phyloP scores from a whole-genome alignment of 306 rosid species.

The Canavalia gladiata region DNA sequence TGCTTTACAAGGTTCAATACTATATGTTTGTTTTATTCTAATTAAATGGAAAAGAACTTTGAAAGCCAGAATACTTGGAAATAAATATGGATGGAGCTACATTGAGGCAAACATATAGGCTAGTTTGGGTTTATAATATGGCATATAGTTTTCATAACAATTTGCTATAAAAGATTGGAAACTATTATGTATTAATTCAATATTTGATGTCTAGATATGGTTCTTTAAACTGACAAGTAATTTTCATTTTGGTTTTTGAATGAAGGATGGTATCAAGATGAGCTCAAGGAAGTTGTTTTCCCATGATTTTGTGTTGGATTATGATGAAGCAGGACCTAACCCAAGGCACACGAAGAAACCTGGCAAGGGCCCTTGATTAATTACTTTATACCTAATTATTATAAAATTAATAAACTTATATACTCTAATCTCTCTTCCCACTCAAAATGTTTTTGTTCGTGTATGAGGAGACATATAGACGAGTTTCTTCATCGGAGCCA shows the following conservation, averaged over 20 bases:
- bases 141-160: slow-evolving; percentile 7
- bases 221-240: slow-evolving; percentile 33
- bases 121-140: slow-evolving; percentile 20
- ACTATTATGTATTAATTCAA: background rate
- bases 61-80: background rate
- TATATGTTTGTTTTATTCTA: background rate
- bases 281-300: slow-evolving; percentile 64
- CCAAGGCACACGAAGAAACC: slow-evolving; percentile 69
- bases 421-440: slow-evolving; percentile 8
- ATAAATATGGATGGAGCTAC: slow-evolving; percentile 38
- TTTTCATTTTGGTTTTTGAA: slow-evolving; percentile 40
- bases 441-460: slow-evolving; percentile 53
- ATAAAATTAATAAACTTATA: slow-evolving; percentile 34
- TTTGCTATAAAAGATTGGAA: background rate
- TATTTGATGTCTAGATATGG: slow-evolving; percentile 25
- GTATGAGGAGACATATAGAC: slow-evolving; percentile 54
- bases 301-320: slow-evolving; percentile 64
- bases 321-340: slow-evolving; percentile 74
- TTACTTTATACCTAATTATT: slow-evolving; percentile 31
- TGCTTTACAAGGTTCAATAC: slow-evolving; percentile 60
- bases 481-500: slow-evolving; percentile 52
- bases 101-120: slow-evolving; percentile 31
- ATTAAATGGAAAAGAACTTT: slow-evolving; percentile 18
- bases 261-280: slow-evolving; percentile 58
- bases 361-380: slow-evolving; percentile 65